Percentiles rank a stretch among this genome's conserved stretches.
Evolutionary conservation across 2,329 filamentous ascomycete genomes (phyloP).

Genomic region (Penicillium griseofulvum): DNA sequence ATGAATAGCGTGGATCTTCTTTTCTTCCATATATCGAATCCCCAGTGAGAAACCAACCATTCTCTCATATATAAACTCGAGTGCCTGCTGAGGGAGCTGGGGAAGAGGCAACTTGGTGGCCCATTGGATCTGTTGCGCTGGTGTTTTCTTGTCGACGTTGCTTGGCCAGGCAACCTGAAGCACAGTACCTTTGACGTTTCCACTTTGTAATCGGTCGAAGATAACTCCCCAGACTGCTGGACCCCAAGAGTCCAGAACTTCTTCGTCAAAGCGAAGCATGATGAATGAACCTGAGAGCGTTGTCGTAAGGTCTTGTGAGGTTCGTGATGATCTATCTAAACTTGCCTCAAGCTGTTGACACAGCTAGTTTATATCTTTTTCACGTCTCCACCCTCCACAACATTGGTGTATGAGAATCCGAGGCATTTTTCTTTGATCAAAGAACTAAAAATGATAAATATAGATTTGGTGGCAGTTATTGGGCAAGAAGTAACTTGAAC

Average conservation of each 20-base stretch:
- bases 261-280: background rate
- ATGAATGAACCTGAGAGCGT: background rate
- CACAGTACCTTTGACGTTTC: background rate
- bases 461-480: background rate
- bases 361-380: background rate
- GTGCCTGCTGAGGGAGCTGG: background rate
- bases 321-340: background rate
- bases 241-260: background rate
- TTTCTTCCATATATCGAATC: slow-evolving; percentile 2
- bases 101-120: background rate
- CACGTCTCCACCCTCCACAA: background rate
- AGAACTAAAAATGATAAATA: background rate
- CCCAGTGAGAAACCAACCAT: background rate
- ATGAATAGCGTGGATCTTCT: slow-evolving; percentile 4
- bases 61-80: background rate
- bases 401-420: background rate
- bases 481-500: background rate
- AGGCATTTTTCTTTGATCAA: background rate
- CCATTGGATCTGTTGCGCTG: slow-evolving; percentile 3
- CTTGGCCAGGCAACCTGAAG: background rate
- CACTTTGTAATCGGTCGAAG: slow-evolving; percentile 3
- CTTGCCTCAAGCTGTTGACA: background rate
- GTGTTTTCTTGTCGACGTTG: background rate
- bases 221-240: slow-evolving; percentile 4
- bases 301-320: too few relatives aligned